phyloP scores from a whole-genome alignment of 805 yeast genomes.

The Kodamaea nitidulidarum region DNA sequence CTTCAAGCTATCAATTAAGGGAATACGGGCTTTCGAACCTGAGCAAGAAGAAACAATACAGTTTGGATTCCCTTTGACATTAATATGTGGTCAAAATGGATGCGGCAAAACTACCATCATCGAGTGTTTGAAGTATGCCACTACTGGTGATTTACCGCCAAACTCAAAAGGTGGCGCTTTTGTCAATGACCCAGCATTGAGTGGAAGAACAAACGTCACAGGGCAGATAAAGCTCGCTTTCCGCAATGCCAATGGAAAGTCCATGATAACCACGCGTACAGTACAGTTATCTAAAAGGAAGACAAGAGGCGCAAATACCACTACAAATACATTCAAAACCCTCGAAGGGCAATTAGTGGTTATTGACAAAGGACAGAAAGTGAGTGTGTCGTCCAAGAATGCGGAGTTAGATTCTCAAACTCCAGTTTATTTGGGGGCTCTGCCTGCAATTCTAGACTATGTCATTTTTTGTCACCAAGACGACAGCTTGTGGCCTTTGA shows the following conservation, averaged over 20 bases:
- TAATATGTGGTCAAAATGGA: constrained; percentile 94
- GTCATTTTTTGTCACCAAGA: constrained; percentile 98
- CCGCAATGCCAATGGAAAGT: constrained; percentile 62
- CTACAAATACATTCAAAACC: constrained; percentile 67
- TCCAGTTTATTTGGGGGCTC: constrained; percentile 82
- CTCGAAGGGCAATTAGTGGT: constrained; percentile 83
- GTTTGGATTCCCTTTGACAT: constrained; percentile 84
- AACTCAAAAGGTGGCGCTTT: constrained; percentile 95
- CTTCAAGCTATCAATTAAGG: constrained; percentile 56
- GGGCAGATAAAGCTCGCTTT: constrained; percentile 92
- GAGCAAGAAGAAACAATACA: constrained; percentile 79
- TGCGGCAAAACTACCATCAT: constrained; percentile 95
- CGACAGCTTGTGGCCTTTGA: constrained; percentile 92
- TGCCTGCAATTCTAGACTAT: constrained; percentile 80
- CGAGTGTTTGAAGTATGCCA: constrained; percentile 88
- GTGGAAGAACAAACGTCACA: constrained; percentile 69
- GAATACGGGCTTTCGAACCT: constrained; percentile 89
- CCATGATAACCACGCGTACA: constrained; percentile 83
- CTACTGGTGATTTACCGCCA: constrained; percentile 96
- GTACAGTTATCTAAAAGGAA: constrained; percentile 69
- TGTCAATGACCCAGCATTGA: constrained; percentile 83
- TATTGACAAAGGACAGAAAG: constrained; percentile 60
- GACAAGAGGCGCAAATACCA: constrained; percentile 32
- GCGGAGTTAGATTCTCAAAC: constrained; percentile 74
- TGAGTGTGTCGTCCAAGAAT: constrained; percentile 74